A percentile compares a stretch with the other conserved stretches of the same genome.
Conservation (phyloP, 805 yeast genomes). For the Ogataea pini region DNA sequence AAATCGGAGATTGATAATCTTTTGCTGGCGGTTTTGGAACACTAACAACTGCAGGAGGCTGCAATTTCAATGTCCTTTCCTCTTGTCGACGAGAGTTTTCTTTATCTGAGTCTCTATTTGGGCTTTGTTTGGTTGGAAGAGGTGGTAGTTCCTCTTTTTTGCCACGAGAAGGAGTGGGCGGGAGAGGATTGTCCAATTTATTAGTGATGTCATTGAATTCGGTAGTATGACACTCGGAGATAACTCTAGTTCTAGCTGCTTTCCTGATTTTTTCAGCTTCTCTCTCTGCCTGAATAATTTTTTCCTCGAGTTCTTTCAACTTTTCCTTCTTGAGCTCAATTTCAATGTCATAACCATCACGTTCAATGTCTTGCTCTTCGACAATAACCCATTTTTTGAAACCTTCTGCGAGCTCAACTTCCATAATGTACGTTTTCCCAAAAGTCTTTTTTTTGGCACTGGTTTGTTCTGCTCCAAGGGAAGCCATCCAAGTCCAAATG, state of each 20-base stretch:
- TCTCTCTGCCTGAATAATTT: slow-evolving; percentile 30
- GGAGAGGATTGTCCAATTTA: slow-evolving; percentile 13
- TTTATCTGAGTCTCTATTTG: slow-evolving; percentile 4
- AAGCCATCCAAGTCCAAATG: slow-evolving; percentile 89
- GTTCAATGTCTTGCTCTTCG: slow-evolving; percentile 59
- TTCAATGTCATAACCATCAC: slow-evolving; percentile 38
- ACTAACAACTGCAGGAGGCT: background rate
- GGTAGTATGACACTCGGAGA: slow-evolving; percentile 9
- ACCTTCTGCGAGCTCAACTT: slow-evolving; percentile 73
- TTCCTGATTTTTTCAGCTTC: slow-evolving; percentile 27
- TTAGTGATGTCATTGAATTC: slow-evolving; percentile 20
- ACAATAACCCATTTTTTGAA: slow-evolving; percentile 77
- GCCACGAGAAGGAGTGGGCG: slow-evolving; percentile 12
- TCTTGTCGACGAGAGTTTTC: background rate
- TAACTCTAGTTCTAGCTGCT: slow-evolving; percentile 18
- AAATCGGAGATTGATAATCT: background rate
- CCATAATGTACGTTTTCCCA: slow-evolving; percentile 81
- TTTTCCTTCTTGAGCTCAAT: slow-evolving; percentile 37
- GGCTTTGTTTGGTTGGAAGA: background rate
- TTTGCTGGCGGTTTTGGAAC: slow-evolving; percentile 1
- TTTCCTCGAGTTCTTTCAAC: slow-evolving; percentile 30
- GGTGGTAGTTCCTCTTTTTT: slow-evolving; percentile 8
- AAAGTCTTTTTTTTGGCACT: slow-evolving; percentile 62
- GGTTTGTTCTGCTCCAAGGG: slow-evolving; percentile 74
- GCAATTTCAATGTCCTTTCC: background rate